A percentile compares a stretch with the other conserved stretches of the same genome.
Evolutionary conservation across 345 rosid genomes (phyloP).

Genomic region (Hypericum androsaemum): DNA sequence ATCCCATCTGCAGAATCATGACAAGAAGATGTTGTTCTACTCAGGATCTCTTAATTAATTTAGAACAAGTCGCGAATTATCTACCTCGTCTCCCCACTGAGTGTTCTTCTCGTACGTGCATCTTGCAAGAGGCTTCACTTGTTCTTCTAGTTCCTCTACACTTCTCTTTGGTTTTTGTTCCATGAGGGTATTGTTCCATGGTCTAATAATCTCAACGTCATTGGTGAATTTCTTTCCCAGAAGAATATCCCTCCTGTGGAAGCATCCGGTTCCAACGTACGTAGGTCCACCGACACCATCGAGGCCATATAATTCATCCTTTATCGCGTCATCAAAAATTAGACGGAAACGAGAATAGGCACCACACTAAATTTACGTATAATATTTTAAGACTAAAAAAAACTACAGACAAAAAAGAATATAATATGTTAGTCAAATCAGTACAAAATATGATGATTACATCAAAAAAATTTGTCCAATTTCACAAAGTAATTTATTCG

Average conservation of each 20-base stretch:
- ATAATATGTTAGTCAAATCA: too few relatives aligned
- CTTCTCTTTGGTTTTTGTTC: conserved; percentile 9
- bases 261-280: conserved; percentile 33
- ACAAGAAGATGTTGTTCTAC: not conserved
- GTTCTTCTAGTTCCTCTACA: conserved; percentile 21
- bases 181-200: not conserved
- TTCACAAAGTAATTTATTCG: too few relatives aligned
- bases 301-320: not conserved
- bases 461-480: too few relatives aligned
- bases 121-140: conserved; percentile 23
- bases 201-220: conserved; percentile 1
- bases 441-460: too few relatives aligned
- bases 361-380: too few relatives aligned
- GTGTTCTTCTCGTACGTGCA: conserved; percentile 26
- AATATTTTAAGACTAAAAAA: too few relatives aligned
- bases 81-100: conserved; percentile 46
- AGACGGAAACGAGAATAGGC: too few relatives aligned
- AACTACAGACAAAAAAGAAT: too few relatives aligned
- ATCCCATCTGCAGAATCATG: conserved; percentile 27
- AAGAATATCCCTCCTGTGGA: conserved; percentile 28
- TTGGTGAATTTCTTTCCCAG: conserved; percentile 20
- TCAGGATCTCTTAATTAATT: not conserved
- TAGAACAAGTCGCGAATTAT: not conserved
- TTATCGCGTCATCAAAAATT: too few relatives aligned
- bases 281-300: conserved; percentile 19